phyloP scores from a whole-genome alignment of 345 rosid genomes.

The Arabidopsis arenosa region DNA sequence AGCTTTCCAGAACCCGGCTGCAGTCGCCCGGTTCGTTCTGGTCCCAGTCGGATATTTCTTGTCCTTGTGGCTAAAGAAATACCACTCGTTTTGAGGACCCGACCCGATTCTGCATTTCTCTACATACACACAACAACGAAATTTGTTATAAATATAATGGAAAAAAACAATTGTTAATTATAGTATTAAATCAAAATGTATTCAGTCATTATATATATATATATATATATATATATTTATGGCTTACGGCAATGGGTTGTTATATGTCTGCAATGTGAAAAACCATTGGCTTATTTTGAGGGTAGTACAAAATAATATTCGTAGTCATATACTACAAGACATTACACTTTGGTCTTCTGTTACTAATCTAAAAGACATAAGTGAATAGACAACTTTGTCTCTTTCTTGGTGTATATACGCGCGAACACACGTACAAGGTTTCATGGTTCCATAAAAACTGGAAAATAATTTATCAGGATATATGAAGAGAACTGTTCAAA shows the following conservation, averaged over 20 bases:
- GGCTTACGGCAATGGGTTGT: constrained; percentile 24
- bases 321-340: constrained; percentile 38
- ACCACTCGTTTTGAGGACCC: constrained; percentile 98
- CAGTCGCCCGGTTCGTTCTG: constrained; percentile 93
- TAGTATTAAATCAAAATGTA: not conserved
- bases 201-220: not conserved
- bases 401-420: constrained; percentile 35
- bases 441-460: constrained; percentile 37
- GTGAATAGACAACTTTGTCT: constrained; percentile 42
- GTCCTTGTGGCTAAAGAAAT: constrained; percentile 98
- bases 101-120: constrained; percentile 94
- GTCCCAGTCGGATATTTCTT: constrained; percentile 99
- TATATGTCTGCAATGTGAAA: constrained; percentile 30
- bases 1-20: constrained; percentile 99
- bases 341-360: constrained; percentile 39
- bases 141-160: not conserved
- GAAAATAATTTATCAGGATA: constrained; percentile 37
- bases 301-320: constrained; percentile 23
- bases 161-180: not conserved
- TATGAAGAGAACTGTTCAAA: constrained; percentile 18
- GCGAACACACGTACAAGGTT: constrained; percentile 19
- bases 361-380: constrained; percentile 35
- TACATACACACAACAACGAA: constrained; percentile 23
- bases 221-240: not conserved
- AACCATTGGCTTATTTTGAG: constrained; percentile 37